Evolutionary conservation across 208 protist species (phyloP), one percentile per base, ranked within the genome.

Genomic region (Leishmania arabica): DNA sequence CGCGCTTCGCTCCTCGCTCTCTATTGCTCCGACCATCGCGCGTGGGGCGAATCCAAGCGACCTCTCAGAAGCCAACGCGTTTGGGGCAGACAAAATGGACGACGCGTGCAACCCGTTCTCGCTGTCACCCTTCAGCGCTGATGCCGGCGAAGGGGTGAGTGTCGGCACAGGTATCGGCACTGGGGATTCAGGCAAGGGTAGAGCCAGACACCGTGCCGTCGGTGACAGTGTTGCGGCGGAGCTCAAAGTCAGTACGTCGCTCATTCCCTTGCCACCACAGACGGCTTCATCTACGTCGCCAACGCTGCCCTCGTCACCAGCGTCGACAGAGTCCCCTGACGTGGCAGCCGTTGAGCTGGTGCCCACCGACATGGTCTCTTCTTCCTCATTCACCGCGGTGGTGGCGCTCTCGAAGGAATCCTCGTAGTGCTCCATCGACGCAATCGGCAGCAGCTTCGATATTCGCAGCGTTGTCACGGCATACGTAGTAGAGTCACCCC

Each of bases 371-470:
- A 34, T 31, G 7, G 64, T 24, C n/a, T 51, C 66, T 6, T 83
- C 72, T 7, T 64, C 74, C 49, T 70, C 77, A 54, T 78, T 70
- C 8, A 68, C 45, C 24, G 86, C 79, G 15, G 82, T 88, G 1
- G 91, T 86, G 45, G 80, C 84, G n/a, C 78, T 68, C 51, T 94
- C 90, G 83, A 96, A 96, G 0, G 88, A 91, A 56, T 95, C 91
- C 27, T 90, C 86, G 83, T 95, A 96, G n/a, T 80, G 75, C 75
- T 80, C 88, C 93, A 96, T 96, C 34, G 69, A 13, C 17, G 45
- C 13, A 13, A 54, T 21, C 6, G 19, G 34, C 19, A 40, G 17
- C 37, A 71, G 65, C 65, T 49, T 17, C 19, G 5, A 42, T 47
- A 2, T 71, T 17, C 8, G 11, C 65, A 71, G 65, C 65, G 27